A percentile compares a stretch with the other conserved stretches of the same genome.
Conservation (phyloP, 2,329 filamentous ascomycete species). For the Xylaria sp. region DNA sequence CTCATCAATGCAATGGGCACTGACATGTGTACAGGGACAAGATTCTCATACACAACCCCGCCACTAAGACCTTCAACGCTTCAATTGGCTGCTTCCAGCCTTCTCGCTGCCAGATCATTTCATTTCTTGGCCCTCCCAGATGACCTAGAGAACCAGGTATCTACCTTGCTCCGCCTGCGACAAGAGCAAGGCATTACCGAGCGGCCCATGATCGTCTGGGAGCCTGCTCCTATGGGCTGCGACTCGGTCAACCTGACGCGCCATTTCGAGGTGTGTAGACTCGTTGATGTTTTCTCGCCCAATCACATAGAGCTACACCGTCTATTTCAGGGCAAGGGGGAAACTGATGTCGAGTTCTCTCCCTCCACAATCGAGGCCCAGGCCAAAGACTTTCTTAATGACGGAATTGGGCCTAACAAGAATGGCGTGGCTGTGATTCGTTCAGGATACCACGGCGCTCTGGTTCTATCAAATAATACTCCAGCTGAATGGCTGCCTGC, state of each 20-base stretch:
- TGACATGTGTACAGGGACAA: conserved; percentile 22
- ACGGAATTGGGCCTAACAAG: conserved; percentile 15
- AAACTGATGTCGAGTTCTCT: conserved; percentile 21
- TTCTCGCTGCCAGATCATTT: conserved; percentile 20
- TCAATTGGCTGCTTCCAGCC: conserved; percentile 8
- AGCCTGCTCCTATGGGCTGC: conserved; percentile 30
- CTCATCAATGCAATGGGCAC: background rate
- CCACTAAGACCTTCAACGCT: conserved; percentile 21
- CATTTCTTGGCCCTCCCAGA: conserved; percentile 28
- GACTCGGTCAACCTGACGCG: background rate
- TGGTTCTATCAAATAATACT: background rate
- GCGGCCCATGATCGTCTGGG: conserved; percentile 29
- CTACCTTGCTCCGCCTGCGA: conserved; percentile 22
- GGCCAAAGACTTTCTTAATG: conserved; percentile 5
- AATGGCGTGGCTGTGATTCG: conserved; percentile 20
- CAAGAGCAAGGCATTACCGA: conserved; percentile 21
- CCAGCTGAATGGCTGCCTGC: conserved; percentile 26
- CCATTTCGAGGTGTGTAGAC: conserved; percentile 11
- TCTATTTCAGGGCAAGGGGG: conserved; percentile 20
- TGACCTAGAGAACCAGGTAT: conserved; percentile 20
- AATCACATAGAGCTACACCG: conserved; percentile 26
- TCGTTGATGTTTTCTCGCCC: conserved; percentile 30
- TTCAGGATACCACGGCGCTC: conserved; percentile 29
- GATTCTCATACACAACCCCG: conserved; percentile 22
- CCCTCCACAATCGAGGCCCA: conserved; percentile 9